A percentile compares a stretch with the other conserved stretches of the same genome.
Conservation (phyloP, 192 early-diverging fungal species). For the Dissophora globulifera region DNA sequence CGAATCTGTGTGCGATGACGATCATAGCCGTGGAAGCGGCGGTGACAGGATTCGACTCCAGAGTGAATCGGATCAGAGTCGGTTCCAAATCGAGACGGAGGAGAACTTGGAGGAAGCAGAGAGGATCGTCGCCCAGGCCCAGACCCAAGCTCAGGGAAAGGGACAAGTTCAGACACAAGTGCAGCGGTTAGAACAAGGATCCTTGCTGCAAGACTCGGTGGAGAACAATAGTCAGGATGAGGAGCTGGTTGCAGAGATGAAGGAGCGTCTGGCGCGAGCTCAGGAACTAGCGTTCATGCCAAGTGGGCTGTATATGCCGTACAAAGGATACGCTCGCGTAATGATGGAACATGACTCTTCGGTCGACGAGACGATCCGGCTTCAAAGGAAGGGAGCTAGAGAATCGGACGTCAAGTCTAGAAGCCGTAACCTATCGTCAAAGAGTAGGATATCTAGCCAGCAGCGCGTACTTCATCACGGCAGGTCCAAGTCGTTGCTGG, state of each 20-base stretch:
- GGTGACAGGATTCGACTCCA: constrained; percentile 21
- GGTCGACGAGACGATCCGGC: constrained; percentile 3
- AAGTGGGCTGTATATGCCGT: constrained; percentile 38
- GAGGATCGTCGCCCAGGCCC: neutral
- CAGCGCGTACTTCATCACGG: too few species aligned
- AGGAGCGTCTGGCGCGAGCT: constrained; percentile 11
- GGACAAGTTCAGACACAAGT: too few species aligned
- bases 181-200: too few species aligned
- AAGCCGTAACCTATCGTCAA: too few species aligned
- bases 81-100: constrained; percentile 34
- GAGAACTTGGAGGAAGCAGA: neutral
- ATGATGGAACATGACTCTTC: constrained; percentile 5
- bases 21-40: neutral
- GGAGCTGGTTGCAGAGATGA: constrained; percentile 8
- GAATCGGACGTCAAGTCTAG: too few species aligned
- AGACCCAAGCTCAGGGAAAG: too few species aligned
- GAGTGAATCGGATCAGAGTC: constrained; percentile 13
- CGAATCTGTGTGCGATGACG: constrained; percentile 32
- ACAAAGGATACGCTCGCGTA: constrained; percentile 24
- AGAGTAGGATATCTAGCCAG: too few species aligned
- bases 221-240: neutral
- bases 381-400: too few species aligned
- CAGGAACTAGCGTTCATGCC: constrained; percentile 47
- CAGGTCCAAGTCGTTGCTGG: too few species aligned
- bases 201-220: too few species aligned